Evolutionary conservation across 2,329 filamentous ascomycete species (phyloP), one percentile per base, ranked within the genome.

Genomic region (Aspergillus bombycis): DNA sequence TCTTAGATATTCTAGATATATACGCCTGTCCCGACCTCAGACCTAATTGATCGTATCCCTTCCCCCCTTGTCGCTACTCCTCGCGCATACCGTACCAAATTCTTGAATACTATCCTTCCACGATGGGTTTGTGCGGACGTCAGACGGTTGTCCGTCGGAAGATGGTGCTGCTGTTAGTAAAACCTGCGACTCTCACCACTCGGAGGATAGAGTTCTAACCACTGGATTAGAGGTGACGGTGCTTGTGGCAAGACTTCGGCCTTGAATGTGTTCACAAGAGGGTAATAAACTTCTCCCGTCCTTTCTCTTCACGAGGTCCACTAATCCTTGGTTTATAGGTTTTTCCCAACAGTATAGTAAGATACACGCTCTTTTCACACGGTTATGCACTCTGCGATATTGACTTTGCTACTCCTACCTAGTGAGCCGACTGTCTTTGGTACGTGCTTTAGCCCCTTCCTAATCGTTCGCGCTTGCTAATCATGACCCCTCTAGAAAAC

Each of bases 231-330:
- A 77, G 94, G 94, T 73, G 94, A 98, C 78, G 94, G 94, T 85
- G 94, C 94, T 72, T 96, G 91, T 80, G 94, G 94, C 77, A 99
- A 99, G 86, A 99, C 95, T 61, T 97, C 94, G 68, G 82, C 98
- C 75, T 83, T 99, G 73, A 99, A 99, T 78, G 95, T 99, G 78
- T 99, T 99, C 82, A 99, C 95, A 71, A 89, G 94, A 91, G 94
- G 94, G 91, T 96, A 83, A 72, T 88, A 64, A 63, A 57, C 52
- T 60, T 61, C 63, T 55, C 59, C 46, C 48, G 65, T 52, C 45
- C 58, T 52, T 58, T 58, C 52, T 46, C 21, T 23, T 52, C 34
- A 36, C 23, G 34, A 52, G 54, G 26, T 58, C 55, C 53, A 62
- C 73, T 75, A 69, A 75, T 45, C 9, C 38, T 14, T 38, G 10